Evolutionary conservation across 2,329 filamentous ascomycete genomes (phyloP), one percentile per base, ranked within the genome.

Genomic region (Colletotrichum somersetense): DNA sequence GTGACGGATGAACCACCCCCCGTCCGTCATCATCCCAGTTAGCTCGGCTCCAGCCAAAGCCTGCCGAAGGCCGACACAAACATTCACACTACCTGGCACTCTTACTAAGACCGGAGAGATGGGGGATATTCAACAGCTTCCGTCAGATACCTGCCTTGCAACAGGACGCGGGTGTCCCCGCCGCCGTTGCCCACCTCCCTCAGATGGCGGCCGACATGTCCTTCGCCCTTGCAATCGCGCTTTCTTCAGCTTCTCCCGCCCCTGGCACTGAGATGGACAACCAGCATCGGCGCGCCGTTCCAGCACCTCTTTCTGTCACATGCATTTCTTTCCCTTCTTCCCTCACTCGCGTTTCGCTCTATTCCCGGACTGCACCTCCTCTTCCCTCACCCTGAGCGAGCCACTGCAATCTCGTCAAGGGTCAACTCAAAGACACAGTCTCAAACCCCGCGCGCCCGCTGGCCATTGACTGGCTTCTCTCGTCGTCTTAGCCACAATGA

Each of bases 21-120:
- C 46, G 10, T 48, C 46, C 66, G 69, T 72, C 69, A 69, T 69
- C 69, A 72, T 72, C 69, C 69, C 55, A 53, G 69, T 50, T 66
- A 69, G 69, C 59, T 69, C 69, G 59, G 69, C 42, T 72, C 66
- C 53, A 72, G 53, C 53, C 59, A 61, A 69, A 69, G 53, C 46
- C 18, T 69, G 16, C 69, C 69, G 66, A 72, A 59, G 69, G 14
- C 44, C 26, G 30, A 52, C 26, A 52, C 46, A 63, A 11, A 57
- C 55, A 16, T 20, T 33, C 44, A 35, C 46, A 50, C 33, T 44
- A 16, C 14, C 14, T 44, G 3, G 14, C 2, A 5, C 14, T 42
- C 42, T 20, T 20, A 3, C 44, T 57, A 35, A 48, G 1, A 23
- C 12, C 20, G 30, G 59, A 40, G 59, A 69, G 53, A 72, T 61